Conservation (phyloP, 768 basidiomycete species). For the Auricularia sp. region DNA sequence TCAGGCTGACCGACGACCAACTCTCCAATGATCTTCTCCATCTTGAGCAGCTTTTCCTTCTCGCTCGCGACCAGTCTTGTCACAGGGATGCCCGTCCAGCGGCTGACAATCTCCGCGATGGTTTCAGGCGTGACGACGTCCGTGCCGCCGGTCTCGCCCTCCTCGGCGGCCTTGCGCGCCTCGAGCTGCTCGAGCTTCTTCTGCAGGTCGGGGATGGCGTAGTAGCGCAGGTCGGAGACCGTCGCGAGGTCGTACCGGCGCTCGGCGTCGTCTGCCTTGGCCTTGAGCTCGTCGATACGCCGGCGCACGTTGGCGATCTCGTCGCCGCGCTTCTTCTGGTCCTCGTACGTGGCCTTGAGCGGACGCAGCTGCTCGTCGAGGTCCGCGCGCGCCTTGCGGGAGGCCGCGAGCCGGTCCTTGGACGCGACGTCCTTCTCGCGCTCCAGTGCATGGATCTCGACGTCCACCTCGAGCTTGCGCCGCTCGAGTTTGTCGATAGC, state of each 20-base stretch:
- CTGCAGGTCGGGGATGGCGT: too few relatives aligned
- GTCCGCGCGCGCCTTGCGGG: conserved; percentile 69
- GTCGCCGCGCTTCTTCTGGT: conserved; percentile 72
- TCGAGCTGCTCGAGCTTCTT: conserved; percentile 35
- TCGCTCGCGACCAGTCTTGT: conserved; percentile 80
- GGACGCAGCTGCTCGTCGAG: conserved; percentile 79
- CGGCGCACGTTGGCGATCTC: conserved; percentile 66
- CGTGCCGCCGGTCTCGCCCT: conserved; percentile 49
- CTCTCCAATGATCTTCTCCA: conserved; percentile 74
- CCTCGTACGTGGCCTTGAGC: conserved; percentile 77
- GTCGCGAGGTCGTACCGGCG: conserved; percentile 67
- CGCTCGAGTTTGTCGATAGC: conserved; percentile 89
- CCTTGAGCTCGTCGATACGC: conserved; percentile 83
- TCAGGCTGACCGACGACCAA: conserved; percentile 85
- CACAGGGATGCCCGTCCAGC: conserved; percentile 91
- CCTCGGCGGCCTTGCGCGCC: conserved; percentile 61
- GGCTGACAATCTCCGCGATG: conserved; percentile 90
- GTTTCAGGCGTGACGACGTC: conserved; percentile 82
- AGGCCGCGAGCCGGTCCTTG: conserved; percentile 68
- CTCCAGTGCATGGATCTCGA: conserved; percentile 90
- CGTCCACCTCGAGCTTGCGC: conserved; percentile 79
- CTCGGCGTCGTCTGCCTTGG: conserved; percentile 90
- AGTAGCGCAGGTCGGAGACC: conserved; percentile 85
- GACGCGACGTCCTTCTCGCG: conserved; percentile 85
- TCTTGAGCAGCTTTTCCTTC: conserved; percentile 74